Evolutionary conservation across 768 basidiomycete genomes (phyloP).

Genomic region (Udeniomyces megalosporus): DNA sequence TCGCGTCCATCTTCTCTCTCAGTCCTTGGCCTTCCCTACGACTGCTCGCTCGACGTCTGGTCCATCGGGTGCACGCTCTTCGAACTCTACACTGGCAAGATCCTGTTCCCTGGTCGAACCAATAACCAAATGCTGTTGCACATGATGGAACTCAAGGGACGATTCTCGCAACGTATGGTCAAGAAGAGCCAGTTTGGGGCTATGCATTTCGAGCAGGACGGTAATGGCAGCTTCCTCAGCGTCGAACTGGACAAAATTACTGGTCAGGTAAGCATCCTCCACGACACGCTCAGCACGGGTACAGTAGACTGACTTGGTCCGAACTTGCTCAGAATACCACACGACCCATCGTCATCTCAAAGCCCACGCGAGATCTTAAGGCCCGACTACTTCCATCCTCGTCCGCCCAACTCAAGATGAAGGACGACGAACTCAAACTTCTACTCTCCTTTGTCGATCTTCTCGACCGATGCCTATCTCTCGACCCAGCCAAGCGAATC

Average conservation of each 20-base stretch:
- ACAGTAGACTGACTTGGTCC: too few relatives aligned
- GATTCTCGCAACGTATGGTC: slow-evolving; percentile 83
- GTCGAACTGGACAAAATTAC: slow-evolving; percentile 72
- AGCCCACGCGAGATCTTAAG: slow-evolving; percentile 64
- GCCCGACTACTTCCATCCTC: slow-evolving; percentile 65
- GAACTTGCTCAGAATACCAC: slow-evolving; percentile 55
- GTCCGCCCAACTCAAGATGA: slow-evolving; percentile 47
- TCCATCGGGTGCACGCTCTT: slow-evolving; percentile 95
- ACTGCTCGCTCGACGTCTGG: slow-evolving; percentile 87
- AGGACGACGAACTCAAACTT: slow-evolving; percentile 74
- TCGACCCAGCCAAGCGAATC: slow-evolving; percentile 73
- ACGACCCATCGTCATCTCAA: slow-evolving; percentile 54
- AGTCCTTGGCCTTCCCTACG: slow-evolving; percentile 93
- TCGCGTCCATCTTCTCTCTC: too few relatives aligned
- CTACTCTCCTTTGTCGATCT: slow-evolving; percentile 69
- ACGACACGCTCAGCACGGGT: neutral
- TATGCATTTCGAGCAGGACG: slow-evolving; percentile 80
- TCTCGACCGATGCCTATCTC: slow-evolving; percentile 70
- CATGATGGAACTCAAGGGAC: slow-evolving; percentile 96
- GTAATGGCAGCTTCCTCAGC: slow-evolving; percentile 64
- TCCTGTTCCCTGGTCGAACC: slow-evolving; percentile 85
- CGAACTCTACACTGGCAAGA: slow-evolving; percentile 89
- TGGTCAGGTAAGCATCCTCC: slow-evolving; percentile 48
- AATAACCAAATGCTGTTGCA: slow-evolving; percentile 95
- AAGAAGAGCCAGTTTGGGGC: slow-evolving; percentile 87